Percentiles rank a stretch among this genome's conserved stretches.
phyloP scores from a whole-genome alignment of 139 green algal species.

The Trebouxia sp. region DNA sequence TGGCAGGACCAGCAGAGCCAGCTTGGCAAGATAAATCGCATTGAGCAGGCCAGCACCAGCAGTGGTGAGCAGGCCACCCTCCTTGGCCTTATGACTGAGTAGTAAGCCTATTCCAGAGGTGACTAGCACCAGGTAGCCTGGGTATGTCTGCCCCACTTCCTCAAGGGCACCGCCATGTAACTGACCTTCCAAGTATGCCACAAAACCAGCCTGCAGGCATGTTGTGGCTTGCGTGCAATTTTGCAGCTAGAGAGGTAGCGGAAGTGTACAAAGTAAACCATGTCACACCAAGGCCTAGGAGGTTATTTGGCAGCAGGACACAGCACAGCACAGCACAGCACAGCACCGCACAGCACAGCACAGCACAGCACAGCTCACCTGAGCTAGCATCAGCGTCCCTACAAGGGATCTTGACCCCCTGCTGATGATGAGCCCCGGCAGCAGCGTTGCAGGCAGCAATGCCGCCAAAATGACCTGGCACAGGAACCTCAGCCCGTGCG shows the following conservation, averaged over 20 bases:
- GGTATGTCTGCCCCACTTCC: slow-evolving; percentile 71
- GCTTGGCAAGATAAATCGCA: slow-evolving; percentile 83
- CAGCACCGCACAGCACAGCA: neutral
- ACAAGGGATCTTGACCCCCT: neutral
- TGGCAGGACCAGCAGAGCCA: slow-evolving; percentile 85
- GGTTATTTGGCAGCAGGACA: neutral
- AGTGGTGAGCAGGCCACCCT: slow-evolving; percentile 8
- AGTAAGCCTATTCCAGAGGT: slow-evolving; percentile 78
- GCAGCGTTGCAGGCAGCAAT: slow-evolving; percentile 67
- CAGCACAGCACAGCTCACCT: slow-evolving; percentile 40
- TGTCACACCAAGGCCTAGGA: neutral
- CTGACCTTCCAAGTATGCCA: slow-evolving; percentile 77
- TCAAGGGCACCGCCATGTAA: slow-evolving; percentile 65
- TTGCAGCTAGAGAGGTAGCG: too few relatives aligned
- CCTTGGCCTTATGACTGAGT: slow-evolving; percentile 37
- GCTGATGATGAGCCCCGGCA: slow-evolving; percentile 66
- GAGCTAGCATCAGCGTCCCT: slow-evolving; percentile 42
- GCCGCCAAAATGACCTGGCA: slow-evolving; percentile 71
- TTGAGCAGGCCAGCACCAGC: slow-evolving; percentile 49
- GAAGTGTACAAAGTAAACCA: neutral
- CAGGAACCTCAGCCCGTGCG: slow-evolving; percentile 65
- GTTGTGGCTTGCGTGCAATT: too few relatives aligned
- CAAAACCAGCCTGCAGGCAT: slow-evolving; percentile 66
- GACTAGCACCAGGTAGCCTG: slow-evolving; percentile 80
- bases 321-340: neutral